Evolutionary conservation across 1,139 yeast genomes (phyloP), one percentile per base, ranked within the genome.

Genomic region (Pichia sp.): DNA sequence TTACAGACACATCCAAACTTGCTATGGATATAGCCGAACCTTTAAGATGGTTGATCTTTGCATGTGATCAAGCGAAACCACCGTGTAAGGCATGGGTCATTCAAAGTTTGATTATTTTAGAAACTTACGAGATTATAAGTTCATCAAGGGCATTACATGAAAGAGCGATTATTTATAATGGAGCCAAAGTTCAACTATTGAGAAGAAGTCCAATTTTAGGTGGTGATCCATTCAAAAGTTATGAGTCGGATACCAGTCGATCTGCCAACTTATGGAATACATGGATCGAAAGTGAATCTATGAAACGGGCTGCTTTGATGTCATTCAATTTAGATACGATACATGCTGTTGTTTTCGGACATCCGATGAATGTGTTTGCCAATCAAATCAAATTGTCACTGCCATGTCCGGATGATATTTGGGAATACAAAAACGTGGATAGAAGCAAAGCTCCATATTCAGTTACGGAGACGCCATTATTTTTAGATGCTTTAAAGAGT

Each of bases 251-350:
- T 38, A 47, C 46, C 5, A 51, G 58, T 38, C 52, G 46, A 34
- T 46, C 55, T 2, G 47, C 39, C 7, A 47, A 48, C 30, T 30
- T 75, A 7, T 75, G 81, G 75, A 67, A 69, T 48, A 73, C 77
- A 48, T 87, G 95, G 94, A 83, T 86, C 20, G 86, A 85, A 49
- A 77, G 79, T 45, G 96, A 87, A 60, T 78, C 83, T 44, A 73
- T 85, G 71, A 87, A 86, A 62, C 68, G 96, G 43, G 77, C 83
- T 2, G 87, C 93, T 0, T 75, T 84, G 50, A 77, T 84, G 75
- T 86, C 91, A 1, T 86, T 87, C 59, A 81, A 83, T 55, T 67
- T 85, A 51, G 96, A 87, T 61, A 78, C 83, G 0, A 74, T 82
- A 17, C 90, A 87, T 66, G 85, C 88, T 14, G 76, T 84, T 27